Conservation (phyloP, 345 rosid species). For the Brassica nigra region DNA sequence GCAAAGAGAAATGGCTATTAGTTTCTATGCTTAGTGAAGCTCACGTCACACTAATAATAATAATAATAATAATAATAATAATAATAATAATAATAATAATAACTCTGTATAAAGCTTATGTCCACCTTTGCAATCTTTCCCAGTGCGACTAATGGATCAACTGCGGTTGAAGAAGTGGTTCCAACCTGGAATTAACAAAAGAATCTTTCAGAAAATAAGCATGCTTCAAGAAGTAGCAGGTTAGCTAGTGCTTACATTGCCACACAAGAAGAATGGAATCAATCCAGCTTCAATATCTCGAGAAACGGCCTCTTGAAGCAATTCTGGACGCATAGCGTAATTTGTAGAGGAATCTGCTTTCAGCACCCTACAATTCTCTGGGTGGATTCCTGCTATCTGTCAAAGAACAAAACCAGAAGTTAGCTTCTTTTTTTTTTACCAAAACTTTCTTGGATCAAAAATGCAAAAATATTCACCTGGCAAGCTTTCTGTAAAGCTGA, state of each 20-base stretch:
- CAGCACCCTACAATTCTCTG: constrained; percentile 67
- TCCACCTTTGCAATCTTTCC: constrained; percentile 74
- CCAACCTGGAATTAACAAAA: constrained; percentile 59
- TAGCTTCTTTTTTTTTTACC: background rate
- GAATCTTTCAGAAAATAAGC: background rate
- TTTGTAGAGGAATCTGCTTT: constrained; percentile 64
- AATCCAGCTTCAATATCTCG: constrained; percentile 63
- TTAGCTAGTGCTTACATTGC: constrained; percentile 55
- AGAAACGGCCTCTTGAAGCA: constrained; percentile 60
- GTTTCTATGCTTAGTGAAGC: background rate
- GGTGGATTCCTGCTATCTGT: constrained; percentile 81
- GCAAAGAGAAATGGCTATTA: background rate
- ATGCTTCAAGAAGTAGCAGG: background rate
- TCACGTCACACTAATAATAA: no score
- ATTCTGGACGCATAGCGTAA: constrained; percentile 66
- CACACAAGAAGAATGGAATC: constrained; percentile 82
- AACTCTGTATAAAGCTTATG: background rate
- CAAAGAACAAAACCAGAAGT: constrained; percentile 14
- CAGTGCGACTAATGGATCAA: constrained; percentile 67
- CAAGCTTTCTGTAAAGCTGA: constrained; percentile 83
- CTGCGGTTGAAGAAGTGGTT: constrained; percentile 84
- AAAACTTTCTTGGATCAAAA: background rate
- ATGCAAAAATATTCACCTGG: constrained; percentile 49
- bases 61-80: no score
- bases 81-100: no score